Base-by-base conservation (phyloP, 805 yeast genomes). In the Jamesozyma hellenica region DNA sequence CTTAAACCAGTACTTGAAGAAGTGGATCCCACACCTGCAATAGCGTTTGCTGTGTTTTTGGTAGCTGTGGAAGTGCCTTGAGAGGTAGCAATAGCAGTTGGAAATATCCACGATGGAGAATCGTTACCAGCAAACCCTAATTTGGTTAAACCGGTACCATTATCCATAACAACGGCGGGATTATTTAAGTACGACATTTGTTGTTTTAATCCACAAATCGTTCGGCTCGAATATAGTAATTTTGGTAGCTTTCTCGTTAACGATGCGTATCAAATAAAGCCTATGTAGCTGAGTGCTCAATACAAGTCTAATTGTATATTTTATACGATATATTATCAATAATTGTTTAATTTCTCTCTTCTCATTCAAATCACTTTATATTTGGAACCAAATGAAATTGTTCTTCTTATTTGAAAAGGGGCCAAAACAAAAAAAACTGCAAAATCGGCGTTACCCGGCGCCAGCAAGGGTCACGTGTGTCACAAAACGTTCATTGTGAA, bases 41-140 rank as follows among this genome's bases (percentile, higher is more conserved):
- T 38, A 13, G 76, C 67, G 25, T 71, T 57, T n/a, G 66, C 47
- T 7, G 77, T 66, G 21, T 71, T 58, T 16, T 65, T 49, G 10
- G 34, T 18, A 12, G 35, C 21, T 21, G n/a, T n/a, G 17, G 42
- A 23, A 11, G 68, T 46, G 51, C 47, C 71, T 39, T 65, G 60
- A 34, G 86, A 72, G 2, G 96, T 88, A 28, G 72, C 69, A 61
- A 92, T 92, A 4, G 96, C 97, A 1, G 98, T 92, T 38, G 98
- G 98, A 56, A 92, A 85, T 26, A 92, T 86, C 74, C 83, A 92
- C 4, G 96, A 88, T 31, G 98, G 98, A 18, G 96, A 74, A 65
- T 92, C 98, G 61, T 92, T 92, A 41, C 98, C 98, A 51, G 98
- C 98, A 67, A 88, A 92, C 21, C 98, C 98, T 50, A 92, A 73